Evolutionary conservation across 2,329 filamentous ascomycete species (phyloP).

Genomic region (Phialophora chinensis): DNA sequence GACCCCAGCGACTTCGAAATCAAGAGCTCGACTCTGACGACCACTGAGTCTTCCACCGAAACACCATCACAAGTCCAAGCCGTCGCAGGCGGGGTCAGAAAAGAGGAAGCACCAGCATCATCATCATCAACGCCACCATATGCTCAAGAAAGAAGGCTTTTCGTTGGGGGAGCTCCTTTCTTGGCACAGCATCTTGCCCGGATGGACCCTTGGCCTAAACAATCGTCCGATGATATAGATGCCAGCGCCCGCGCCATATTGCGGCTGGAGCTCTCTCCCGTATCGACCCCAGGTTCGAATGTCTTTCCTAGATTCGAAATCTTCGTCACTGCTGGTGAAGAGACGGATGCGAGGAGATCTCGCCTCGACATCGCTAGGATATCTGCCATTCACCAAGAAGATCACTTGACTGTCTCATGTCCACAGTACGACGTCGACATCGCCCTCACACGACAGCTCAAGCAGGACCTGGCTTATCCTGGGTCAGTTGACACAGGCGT

Average conservation of each 20-base stretch:
- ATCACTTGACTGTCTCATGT: conserved; percentile 22
- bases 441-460: conserved; percentile 19
- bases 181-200: conserved; percentile 24
- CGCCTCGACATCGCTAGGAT: conserved; percentile 20
- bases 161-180: conserved; percentile 21
- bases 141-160: not conserved
- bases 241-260: conserved; percentile 15
- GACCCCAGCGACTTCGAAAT: not conserved
- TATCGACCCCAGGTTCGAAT: conserved; percentile 5
- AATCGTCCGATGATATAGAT: conserved; percentile 3
- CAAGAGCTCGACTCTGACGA: not conserved
- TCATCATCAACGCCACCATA: not conserved
- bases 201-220: conserved; percentile 19
- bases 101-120: not conserved
- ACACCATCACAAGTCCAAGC: not conserved
- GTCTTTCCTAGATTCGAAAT: conserved; percentile 27
- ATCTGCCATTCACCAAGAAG: conserved; percentile 27
- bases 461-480: conserved; percentile 27
- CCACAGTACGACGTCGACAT: conserved; percentile 25
- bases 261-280: conserved; percentile 26
- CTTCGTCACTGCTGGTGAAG: conserved; percentile 18
- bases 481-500: conserved; percentile 3
- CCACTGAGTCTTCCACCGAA: not conserved
- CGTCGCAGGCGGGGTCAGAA: not conserved
- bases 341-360: conserved; percentile 9